Base-by-base conservation (phyloP, 768 basidiomycete species). In the Panaeolus papilionaceus region DNA sequence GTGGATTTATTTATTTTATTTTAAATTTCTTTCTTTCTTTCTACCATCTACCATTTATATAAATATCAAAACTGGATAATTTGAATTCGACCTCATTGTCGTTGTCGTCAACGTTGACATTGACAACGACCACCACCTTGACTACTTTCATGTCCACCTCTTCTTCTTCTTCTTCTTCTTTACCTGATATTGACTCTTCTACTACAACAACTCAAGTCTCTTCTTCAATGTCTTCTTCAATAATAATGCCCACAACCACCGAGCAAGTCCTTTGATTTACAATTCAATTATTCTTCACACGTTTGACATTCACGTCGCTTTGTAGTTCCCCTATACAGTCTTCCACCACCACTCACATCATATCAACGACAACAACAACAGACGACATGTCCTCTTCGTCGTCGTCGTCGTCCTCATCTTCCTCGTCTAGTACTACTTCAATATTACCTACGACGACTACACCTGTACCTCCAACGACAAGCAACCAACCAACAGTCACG, bases 281-380 rank as follows among this genome's bases (percentile, higher is more conserved):
- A 49, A 23, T 49, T 9, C 20, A 49, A 23, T 49, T 23, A 49
- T 49, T 7, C 16, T 45, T 49, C 47, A 49, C 47, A 49, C 47
- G 47, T 49, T n/a, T 49, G 47, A 49, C 47, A 49, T 49, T 49
- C 20, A 12, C 23, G 47, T 20, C 47, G 47, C 1, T 49, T 42
- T 49, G 47, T 20, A 49, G 47, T 26, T 49, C 47, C 16, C 47
- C 20, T 23, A 8, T 20, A 23, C n/a, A 10, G 40, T 42, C 20
- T 49, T 9, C 47, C 3, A 20, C 47, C 9, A 1, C 20, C 11
- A 20, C 20, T 26, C 51, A 72, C 26, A 45, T 71, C 20, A 62
- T 69, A 47, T 58, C 73, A 28, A 63, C 71, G 37, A 63, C 68
- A 23, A 64, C 65, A 20, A 62, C 71, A n/a, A 10, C 62, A 40